phyloP scores from a whole-genome alignment of 192 early-diverging fungal genomes.

The Linnemannia zychae region DNA sequence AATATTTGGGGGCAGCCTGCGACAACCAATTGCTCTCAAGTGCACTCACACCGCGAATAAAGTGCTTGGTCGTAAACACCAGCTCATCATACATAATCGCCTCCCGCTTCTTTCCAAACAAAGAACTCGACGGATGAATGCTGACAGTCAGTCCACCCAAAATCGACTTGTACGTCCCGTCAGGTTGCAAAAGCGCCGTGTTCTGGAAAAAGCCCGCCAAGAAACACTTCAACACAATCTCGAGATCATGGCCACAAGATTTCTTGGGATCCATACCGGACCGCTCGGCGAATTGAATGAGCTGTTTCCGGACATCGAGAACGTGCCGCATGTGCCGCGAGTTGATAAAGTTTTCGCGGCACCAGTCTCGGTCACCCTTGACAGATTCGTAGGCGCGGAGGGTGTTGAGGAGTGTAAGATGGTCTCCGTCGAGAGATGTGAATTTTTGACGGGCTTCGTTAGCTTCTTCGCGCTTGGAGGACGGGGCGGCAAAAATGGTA shows the following conservation, averaged over 20 bases:
- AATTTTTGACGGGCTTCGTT: constrained; percentile 87
- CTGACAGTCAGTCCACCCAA: constrained; percentile 78
- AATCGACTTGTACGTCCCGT: constrained; percentile 87
- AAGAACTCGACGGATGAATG: constrained; percentile 90
- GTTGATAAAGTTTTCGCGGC: constrained; percentile 93
- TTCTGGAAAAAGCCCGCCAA: constrained; percentile 92
- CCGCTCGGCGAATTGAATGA: constrained; percentile 82
- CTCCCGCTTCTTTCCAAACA: constrained; percentile 84
- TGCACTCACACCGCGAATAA: constrained; percentile 86
- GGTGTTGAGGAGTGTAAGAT: constrained; percentile 92
- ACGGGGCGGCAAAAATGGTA: constrained; percentile 88
- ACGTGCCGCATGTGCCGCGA: constrained; percentile 87
- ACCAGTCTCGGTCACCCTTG: constrained; percentile 90
- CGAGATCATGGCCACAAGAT: constrained; percentile 81
- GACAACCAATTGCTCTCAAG: constrained; percentile 88
- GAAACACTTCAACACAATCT: constrained; percentile 86
- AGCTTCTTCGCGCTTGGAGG: constrained; percentile 90
- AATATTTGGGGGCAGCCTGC: constrained; percentile 85
- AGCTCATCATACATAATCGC: constrained; percentile 93
- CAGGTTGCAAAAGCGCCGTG: constrained; percentile 87
- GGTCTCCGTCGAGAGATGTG: constrained; percentile 90
- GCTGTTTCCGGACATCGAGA: constrained; percentile 89
- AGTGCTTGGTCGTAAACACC: constrained; percentile 90
- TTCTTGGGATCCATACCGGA: constrained; percentile 72
- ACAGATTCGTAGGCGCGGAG: constrained; percentile 81